phyloP scores from a whole-genome alignment of 2,329 filamentous ascomycete species.

The Aureobasidium vineae region DNA sequence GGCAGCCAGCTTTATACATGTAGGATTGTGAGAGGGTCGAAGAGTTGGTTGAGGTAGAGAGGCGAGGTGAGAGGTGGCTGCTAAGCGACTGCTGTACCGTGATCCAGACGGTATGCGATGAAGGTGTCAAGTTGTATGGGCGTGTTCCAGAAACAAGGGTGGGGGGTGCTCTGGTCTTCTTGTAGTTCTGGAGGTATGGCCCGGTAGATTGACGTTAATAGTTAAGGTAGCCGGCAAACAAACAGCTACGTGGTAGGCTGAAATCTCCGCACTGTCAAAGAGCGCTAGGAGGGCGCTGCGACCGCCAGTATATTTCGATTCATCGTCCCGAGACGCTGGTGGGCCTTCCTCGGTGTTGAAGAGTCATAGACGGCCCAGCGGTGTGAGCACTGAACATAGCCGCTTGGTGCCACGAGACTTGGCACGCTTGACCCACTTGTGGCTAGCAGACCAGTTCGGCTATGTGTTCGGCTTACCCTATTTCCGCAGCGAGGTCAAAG shows the following conservation, averaged over 20 bases:
- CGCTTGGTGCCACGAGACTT: background rate
- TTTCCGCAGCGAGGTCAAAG: constrained; percentile 11
- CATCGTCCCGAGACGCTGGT: constrained; percentile 20
- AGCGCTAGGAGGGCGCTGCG: constrained; percentile 18
- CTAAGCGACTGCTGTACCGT: constrained; percentile 23
- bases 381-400: constrained; percentile 20
- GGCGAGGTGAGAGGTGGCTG: constrained; percentile 16
- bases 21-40: background rate
- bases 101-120: constrained; percentile 22
- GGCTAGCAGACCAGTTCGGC: constrained; percentile 22
- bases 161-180: constrained; percentile 23
- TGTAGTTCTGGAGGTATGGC: constrained; percentile 12
- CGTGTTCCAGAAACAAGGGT: constrained; percentile 20
- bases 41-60: constrained; percentile 13
- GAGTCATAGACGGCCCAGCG: constrained; percentile 25
- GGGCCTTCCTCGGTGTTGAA: constrained; percentile 21
- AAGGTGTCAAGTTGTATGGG: constrained; percentile 12
- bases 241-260: constrained; percentile 25
- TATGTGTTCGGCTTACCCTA: constrained; percentile 13
- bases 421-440: constrained; percentile 8
- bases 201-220: constrained; percentile 20
- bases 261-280: constrained; percentile 19
- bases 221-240: constrained; percentile 23
- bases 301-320: constrained; percentile 16
- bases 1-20: constrained; percentile 23